Evolutionary conservation across 495 filamentous ascomycete genomes (phyloP).

Genomic region (Wilcoxina mikolae): DNA sequence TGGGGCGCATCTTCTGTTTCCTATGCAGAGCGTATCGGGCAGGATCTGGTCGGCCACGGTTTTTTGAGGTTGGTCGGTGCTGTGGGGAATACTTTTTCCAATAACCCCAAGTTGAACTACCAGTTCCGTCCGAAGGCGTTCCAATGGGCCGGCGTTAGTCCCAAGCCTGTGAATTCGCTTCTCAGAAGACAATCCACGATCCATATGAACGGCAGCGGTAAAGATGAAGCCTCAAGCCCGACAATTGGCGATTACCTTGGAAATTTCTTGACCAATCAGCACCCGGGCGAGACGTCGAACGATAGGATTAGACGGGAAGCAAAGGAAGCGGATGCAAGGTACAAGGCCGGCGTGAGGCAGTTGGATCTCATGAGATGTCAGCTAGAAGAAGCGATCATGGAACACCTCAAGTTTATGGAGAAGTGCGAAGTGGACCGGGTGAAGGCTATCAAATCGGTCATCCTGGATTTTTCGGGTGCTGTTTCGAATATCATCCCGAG

Average conservation of each 20-base stretch:
- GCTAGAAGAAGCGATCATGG: conserved; percentile 83
- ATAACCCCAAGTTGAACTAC: conserved; percentile 92
- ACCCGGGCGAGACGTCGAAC: conserved; percentile 78
- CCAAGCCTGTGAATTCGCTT: conserved; percentile 54
- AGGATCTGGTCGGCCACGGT: conserved; percentile 75
- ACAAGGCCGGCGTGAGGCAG: conserved; percentile 70
- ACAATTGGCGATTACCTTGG: conserved; percentile 69
- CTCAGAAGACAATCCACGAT: conserved; percentile 20
- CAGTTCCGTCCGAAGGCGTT: conserved; percentile 92
- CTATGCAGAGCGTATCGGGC: conserved; percentile 83
- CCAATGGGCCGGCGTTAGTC: conserved; percentile 73
- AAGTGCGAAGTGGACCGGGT: conserved; percentile 91
- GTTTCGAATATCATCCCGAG: conserved; percentile 97
- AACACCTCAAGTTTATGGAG: conserved; percentile 90
- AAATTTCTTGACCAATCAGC: conserved; percentile 73
- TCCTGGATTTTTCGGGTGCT: conserved; percentile 93
- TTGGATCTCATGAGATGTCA: conserved; percentile 83
- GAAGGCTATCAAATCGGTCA: conserved; percentile 93
- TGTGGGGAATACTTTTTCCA: conserved; percentile 89
- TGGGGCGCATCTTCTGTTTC: conserved; percentile 69
- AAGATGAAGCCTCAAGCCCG: conserved; percentile 32
- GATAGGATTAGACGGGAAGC: conserved; percentile 82
- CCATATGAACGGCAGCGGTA: conserved; percentile 27
- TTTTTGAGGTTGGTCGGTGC: conserved; percentile 84
- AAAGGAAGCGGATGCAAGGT: conserved; percentile 78